Evolutionary conservation across 306 rosid genomes (phyloP).

Genomic region (Begonia loranthoides): DNA sequence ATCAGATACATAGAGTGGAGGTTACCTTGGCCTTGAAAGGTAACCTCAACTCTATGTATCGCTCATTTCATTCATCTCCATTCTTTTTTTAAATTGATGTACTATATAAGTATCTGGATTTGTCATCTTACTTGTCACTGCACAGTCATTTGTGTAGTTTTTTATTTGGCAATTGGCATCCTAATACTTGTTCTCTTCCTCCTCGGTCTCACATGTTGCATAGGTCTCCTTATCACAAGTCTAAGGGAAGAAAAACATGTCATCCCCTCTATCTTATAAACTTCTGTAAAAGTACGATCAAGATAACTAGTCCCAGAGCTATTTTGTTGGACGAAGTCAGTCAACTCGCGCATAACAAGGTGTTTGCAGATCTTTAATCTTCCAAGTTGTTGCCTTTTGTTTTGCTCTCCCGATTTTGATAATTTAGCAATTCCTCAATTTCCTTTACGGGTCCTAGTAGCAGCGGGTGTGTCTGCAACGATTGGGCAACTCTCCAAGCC

Average conservation of each 20-base stretch:
- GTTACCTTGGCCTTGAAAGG: constrained; percentile 85
- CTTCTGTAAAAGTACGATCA: constrained; percentile 16
- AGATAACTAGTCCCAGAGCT: constrained; percentile 26
- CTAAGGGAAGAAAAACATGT: background rate
- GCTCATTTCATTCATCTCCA: constrained; percentile 4
- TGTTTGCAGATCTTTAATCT: constrained; percentile 1
- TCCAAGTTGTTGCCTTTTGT: too few species aligned
- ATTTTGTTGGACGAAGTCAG: constrained; percentile 26
- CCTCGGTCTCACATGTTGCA: constrained; percentile 14
- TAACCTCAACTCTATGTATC: constrained; percentile 13
- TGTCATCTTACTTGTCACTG: background rate
- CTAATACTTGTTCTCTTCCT: constrained; percentile 10
- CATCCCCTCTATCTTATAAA: constrained; percentile 13
- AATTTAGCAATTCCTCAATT: too few species aligned
- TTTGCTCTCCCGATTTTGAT: too few species aligned
- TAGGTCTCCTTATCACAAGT: background rate
- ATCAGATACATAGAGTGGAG: too few species aligned
- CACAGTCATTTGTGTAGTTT: too few species aligned
- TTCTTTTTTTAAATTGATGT: background rate
- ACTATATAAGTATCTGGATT: too few species aligned
- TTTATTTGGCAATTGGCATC: too few species aligned
- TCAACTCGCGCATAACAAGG: constrained; percentile 75
- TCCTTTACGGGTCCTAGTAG: constrained; percentile 46
- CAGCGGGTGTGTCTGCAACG: constrained; percentile 51
- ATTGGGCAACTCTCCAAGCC: constrained; percentile 88